A percentile compares a stretch with the other conserved stretches of the same genome.
phyloP scores from a whole-genome alignment of 2,329 filamentous ascomycete species.

The Aureobasidium uvarum region DNA sequence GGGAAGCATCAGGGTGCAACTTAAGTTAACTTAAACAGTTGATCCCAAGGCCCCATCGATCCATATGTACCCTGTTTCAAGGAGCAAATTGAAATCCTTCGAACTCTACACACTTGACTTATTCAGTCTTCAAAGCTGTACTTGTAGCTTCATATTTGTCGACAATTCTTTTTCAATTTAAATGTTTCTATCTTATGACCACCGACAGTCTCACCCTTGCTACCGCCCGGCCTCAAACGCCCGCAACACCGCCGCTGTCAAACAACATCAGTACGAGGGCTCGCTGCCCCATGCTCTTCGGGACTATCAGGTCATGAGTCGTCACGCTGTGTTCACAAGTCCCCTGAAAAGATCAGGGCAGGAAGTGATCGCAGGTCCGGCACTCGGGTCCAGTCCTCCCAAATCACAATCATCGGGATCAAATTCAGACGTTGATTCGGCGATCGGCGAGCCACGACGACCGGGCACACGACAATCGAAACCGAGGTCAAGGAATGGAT shows the following conservation, averaged over 20 bases:
- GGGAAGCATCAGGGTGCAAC: background rate
- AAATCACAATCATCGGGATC: constrained; percentile 20
- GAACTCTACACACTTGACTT: background rate
- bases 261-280: background rate
- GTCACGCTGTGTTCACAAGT: background rate
- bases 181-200: background rate
- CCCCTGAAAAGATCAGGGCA: background rate
- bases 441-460: constrained; percentile 13
- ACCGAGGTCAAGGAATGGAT: constrained; percentile 20
- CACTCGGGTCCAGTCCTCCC: background rate
- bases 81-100: constrained; percentile 20
- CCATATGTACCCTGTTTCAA: constrained; percentile 18
- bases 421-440: constrained; percentile 20
- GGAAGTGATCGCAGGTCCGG: background rate
- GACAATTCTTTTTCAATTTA: background rate
- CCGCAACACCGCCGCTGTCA: background rate
- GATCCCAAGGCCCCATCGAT: constrained; percentile 2
- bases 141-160: background rate
- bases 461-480: constrained; percentile 19
- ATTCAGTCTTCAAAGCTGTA: background rate
- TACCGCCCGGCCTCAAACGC: background rate
- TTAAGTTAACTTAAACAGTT: background rate
- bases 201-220: background rate
- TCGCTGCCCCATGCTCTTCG: background rate
- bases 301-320: background rate